phyloP scores from a whole-genome alignment of 2,329 filamentous ascomycete species.

The Raffaelea albimanens region DNA sequence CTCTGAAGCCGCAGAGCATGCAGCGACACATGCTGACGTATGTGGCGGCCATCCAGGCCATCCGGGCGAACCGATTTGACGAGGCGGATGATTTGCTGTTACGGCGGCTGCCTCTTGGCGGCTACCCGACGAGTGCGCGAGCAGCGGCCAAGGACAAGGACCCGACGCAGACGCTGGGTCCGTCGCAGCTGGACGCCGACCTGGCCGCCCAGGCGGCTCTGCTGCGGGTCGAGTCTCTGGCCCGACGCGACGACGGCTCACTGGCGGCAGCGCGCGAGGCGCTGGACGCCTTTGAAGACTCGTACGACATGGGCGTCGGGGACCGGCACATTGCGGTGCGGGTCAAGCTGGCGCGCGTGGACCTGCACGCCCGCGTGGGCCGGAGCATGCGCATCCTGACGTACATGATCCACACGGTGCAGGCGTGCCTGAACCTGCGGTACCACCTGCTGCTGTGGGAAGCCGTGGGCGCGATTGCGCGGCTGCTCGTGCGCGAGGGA shows the following conservation, averaged over 20 bases:
- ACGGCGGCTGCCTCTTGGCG: slow-evolving; percentile 8
- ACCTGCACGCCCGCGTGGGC: slow-evolving; percentile 58
- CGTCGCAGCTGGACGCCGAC: slow-evolving; percentile 41
- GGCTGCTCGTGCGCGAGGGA: slow-evolving; percentile 57
- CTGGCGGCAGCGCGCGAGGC: slow-evolving; percentile 30
- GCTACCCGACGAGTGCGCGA: slow-evolving; percentile 5
- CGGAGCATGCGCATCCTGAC: slow-evolving; percentile 69
- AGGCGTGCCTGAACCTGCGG: slow-evolving; percentile 59
- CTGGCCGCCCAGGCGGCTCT: slow-evolving; percentile 40
- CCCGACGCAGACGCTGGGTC: slow-evolving; percentile 4
- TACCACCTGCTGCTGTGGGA: slow-evolving; percentile 65
- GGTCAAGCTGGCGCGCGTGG: slow-evolving; percentile 63
- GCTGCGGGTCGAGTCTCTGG: slow-evolving; percentile 42
- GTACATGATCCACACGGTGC: slow-evolving; percentile 64
- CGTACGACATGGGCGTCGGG: slow-evolving; percentile 13
- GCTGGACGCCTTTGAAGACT: slow-evolving; percentile 10
- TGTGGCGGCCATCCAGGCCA: slow-evolving; percentile 8
- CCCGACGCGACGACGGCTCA: slow-evolving; percentile 22
- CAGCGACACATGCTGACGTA: slow-evolving; percentile 8
- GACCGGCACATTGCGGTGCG: slow-evolving; percentile 50
- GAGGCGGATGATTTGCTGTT: slow-evolving; percentile 12
- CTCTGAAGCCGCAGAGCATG: slow-evolving; percentile 6
- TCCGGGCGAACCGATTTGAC: slow-evolving; percentile 8
- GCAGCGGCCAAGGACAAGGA: not conserved
- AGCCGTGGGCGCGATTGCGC: slow-evolving; percentile 56